These are phyloP conservation scores for Haplographium delicatum DNA, from an alignment of 495 filamentous ascomycete species.

Conservation along the genomic window DNA sequence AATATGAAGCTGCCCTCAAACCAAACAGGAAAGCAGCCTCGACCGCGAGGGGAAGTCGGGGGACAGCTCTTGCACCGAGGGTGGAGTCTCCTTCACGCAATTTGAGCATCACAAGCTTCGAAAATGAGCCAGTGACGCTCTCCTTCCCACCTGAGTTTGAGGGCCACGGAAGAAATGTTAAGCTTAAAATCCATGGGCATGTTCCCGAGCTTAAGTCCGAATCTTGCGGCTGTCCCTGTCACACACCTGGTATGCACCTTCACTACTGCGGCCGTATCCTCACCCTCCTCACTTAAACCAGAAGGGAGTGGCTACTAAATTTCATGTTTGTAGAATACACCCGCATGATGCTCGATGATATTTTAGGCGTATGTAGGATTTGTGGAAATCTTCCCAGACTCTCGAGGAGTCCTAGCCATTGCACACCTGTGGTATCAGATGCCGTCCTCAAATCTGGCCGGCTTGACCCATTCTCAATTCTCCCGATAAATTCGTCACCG, in stretches of 20 bases:
- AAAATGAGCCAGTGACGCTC: background rate
- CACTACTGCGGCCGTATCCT: background rate
- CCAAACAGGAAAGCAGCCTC: background rate
- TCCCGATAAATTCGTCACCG: slow-evolving; percentile 1
- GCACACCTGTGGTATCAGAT: slow-evolving; percentile 3
- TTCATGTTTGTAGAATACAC: slow-evolving; percentile 4
- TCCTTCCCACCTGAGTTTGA: background rate
- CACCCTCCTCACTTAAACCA: background rate
- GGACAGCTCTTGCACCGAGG: too few species aligned
- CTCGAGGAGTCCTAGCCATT: background rate
- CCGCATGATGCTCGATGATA: background rate
- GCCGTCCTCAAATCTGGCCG: background rate
- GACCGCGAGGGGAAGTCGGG: too few species aligned
- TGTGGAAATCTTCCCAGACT: slow-evolving; percentile 6
- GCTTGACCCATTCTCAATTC: slow-evolving; percentile 12
- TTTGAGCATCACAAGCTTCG: too few species aligned
- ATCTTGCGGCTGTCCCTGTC: slow-evolving; percentile 7
- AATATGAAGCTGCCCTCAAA: background rate
- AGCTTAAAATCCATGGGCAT: too few species aligned
- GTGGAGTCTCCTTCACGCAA: too few species aligned
- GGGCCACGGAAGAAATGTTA: too few species aligned
- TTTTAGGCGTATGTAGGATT: slow-evolving; percentile 14
- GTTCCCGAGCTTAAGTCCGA: background rate
- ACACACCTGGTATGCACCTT: background rate
- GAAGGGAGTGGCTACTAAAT: background rate